Evolutionary conservation across 768 basidiomycete genomes (phyloP).

Genomic region (Hygrocybe coccinea): DNA sequence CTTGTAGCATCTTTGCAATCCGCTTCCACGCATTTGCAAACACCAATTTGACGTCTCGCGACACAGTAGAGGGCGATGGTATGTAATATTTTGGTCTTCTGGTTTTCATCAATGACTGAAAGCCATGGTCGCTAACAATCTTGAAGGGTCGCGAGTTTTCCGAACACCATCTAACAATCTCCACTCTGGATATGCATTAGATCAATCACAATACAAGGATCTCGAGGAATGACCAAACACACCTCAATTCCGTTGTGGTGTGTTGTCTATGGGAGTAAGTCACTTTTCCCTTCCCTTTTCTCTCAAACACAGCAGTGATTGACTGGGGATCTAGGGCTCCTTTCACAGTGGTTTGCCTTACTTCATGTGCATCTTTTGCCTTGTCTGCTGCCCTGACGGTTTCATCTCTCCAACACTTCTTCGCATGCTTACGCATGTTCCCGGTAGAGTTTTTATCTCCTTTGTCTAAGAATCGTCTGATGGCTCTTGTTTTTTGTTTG

Average conservation of each 20-base stretch:
- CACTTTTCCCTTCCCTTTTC: slow-evolving; percentile 26
- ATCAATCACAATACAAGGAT: neutral
- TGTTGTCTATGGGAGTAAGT: slow-evolving; percentile 27
- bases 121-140: slow-evolving; percentile 30
- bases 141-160: slow-evolving; percentile 31
- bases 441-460: too few relatives aligned
- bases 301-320: slow-evolving; percentile 29
- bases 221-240: neutral
- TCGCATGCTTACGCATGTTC: slow-evolving; percentile 27
- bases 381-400: slow-evolving; percentile 13
- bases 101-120: slow-evolving; percentile 31
- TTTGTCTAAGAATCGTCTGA: slow-evolving; percentile 20
- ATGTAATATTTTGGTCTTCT: slow-evolving; percentile 33
- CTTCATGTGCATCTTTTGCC: slow-evolving; percentile 5
- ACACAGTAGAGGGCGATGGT: slow-evolving; percentile 32
- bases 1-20: slow-evolving; percentile 29
- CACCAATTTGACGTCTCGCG: slow-evolving; percentile 27
- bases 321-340: slow-evolving; percentile 11
- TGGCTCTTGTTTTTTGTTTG: slow-evolving; percentile 6
- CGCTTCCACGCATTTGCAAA: slow-evolving; percentile 19
- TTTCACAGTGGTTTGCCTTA: slow-evolving; percentile 5
- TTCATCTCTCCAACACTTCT: slow-evolving; percentile 31
- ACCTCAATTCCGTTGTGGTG: slow-evolving; percentile 24
- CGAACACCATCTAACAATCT: slow-evolving; percentile 34
- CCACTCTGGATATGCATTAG: slow-evolving; percentile 15